Evolutionary conservation across 768 basidiomycete species (phyloP).

Genomic region (Leccinum subgranulosum): DNA sequence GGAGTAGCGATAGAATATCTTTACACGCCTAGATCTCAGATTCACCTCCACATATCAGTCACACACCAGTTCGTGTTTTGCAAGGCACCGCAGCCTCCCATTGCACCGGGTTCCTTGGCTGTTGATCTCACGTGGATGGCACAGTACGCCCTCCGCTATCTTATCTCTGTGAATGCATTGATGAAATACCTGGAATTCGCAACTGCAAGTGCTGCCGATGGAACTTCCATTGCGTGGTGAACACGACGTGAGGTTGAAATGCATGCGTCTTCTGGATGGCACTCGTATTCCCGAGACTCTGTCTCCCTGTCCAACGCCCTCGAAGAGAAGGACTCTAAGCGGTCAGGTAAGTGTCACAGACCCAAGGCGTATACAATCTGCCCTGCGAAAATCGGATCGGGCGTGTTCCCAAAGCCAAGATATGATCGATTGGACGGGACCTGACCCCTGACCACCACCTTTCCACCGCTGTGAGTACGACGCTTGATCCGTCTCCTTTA

Average conservation of each 20-base stretch:
- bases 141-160: constrained; percentile 23
- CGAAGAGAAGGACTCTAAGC: constrained; percentile 33
- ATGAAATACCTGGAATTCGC: constrained; percentile 19
- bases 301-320: constrained; percentile 27
- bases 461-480: constrained; percentile 51
- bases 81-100: constrained; percentile 9
- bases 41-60: constrained; percentile 26
- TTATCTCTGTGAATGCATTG: constrained; percentile 25
- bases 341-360: constrained; percentile 32
- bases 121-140: constrained; percentile 31
- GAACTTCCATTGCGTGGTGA: not conserved
- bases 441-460: constrained; percentile 59
- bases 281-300: constrained; percentile 36
- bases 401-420: constrained; percentile 37
- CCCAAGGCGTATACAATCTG: not conserved
- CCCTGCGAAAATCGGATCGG: not conserved
- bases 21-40: constrained; percentile 20
- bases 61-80: constrained; percentile 11
- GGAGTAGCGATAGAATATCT: constrained; percentile 19
- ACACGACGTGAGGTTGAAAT: constrained; percentile 22
- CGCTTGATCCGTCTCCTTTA: not conserved
- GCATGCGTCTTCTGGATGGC: constrained; percentile 35
- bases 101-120: constrained; percentile 25
- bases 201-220: not conserved
- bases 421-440: constrained; percentile 55